Evolutionary conservation across 257 asterid genomes (phyloP), one percentile per base, ranked within the genome.

Genomic region (Linaria vulgaris): DNA sequence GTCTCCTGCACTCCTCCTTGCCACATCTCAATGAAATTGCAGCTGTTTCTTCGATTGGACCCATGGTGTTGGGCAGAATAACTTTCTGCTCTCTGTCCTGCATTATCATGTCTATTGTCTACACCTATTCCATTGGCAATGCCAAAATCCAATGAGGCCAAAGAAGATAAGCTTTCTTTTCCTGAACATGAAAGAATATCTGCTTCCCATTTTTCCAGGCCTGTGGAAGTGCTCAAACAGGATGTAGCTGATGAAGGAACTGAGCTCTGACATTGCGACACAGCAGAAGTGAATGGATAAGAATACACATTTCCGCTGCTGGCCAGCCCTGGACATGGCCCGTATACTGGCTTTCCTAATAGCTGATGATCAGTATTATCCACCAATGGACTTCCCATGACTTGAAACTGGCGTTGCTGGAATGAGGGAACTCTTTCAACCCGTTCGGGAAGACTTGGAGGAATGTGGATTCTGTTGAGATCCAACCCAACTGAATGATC

Each of bases 401-500:
- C 39, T 12, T 52, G 77, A 52, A 49, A 53, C 68, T 74, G 75
- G 68, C 60, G 48, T 63, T 77, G 81, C 66, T 71, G 79, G 74
- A 71, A 68, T 38, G 74, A 62, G 50, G 69, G 60, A 55, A 59
- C 55, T 69, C 73, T 67, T 70, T 80, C 80, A 22, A 68, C 65
- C 59, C 70, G 76, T 39, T 59, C 79, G 12, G 77, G 17, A 74
- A 47, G 68, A 62, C 53, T 69, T 69, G 21, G 38, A 61, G 53
- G 63, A 58, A 58, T 75, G 11, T 52, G 53, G 68, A 50, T 69
- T 61, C 62, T 67, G 67, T 73, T 73, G 77, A 75, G 44, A 74
- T 76, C 78, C 78, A 76, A 76, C 47, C 70, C 73, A 58, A 69
- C 63, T 66, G 61, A 47, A 31, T 74, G 86, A 69, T 81, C 86